A percentile compares a stretch with the other conserved stretches of the same genome.
Conservation (phyloP, 176 grass and related monocot species). For the Triticum turgidum region DNA sequence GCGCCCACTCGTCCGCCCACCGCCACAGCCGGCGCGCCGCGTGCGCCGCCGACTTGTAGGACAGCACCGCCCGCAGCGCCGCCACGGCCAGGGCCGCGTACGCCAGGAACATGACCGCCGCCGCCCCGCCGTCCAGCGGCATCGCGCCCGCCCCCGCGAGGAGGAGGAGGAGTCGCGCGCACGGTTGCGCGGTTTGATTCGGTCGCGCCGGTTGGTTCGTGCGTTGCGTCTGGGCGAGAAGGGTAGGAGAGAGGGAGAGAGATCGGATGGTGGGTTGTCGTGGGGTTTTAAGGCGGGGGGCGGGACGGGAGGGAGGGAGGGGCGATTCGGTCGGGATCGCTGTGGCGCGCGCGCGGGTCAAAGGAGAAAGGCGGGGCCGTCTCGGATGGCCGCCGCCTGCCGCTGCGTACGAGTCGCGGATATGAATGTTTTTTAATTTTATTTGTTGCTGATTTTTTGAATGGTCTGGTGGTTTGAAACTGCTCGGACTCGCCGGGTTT, state of each 20-base stretch:
- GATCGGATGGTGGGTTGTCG: not conserved
- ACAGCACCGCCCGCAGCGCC: slow-evolving; percentile 54
- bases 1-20: slow-evolving; percentile 64
- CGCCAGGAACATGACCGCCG: not conserved
- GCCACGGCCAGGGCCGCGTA: slow-evolving; percentile 33
- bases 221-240: not conserved
- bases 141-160: not conserved
- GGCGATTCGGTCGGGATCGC: slow-evolving; percentile 17
- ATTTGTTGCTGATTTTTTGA: not conserved
- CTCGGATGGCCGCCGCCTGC: not conserved
- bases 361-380: slow-evolving; percentile 31
- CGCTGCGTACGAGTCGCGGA: not conserved
- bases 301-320: not conserved
- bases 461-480: slow-evolving; percentile 15
- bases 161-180: slow-evolving; percentile 9
- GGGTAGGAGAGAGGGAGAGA: not conserved
- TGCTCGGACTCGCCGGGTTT: slow-evolving; percentile 23
- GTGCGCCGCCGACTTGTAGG: slow-evolving; percentile 70
- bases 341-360: slow-evolving; percentile 30
- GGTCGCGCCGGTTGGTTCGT: slow-evolving; percentile 28
- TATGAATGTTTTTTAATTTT: not conserved
- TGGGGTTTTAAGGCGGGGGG: slow-evolving; percentile 25
- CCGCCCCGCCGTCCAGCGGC: slow-evolving; percentile 29
- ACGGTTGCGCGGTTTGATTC: slow-evolving; percentile 38
- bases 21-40: slow-evolving; percentile 56